Percentiles rank a stretch among this genome's conserved stretches.
phyloP scores from a whole-genome alignment of 1,139 yeast species.

The Magnusiomyces fungicola region DNA sequence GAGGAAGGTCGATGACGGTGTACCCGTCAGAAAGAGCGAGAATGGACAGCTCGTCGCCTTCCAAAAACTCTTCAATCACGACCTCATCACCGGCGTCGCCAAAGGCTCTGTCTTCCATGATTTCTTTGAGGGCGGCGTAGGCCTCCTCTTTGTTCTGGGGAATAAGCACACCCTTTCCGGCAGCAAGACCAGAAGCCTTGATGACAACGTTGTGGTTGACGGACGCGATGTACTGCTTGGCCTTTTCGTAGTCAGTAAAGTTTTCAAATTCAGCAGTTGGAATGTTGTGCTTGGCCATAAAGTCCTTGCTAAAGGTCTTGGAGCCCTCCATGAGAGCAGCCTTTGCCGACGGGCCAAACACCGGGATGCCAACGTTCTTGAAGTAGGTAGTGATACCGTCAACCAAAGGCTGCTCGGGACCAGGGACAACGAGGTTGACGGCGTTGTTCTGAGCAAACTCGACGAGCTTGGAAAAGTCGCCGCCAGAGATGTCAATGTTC shows the following conservation, averaged over 20 bases:
- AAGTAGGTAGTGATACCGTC: conserved; percentile 80
- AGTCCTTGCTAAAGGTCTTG: conserved; percentile 87
- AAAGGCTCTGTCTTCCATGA: conserved; percentile 85
- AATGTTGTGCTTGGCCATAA: conserved; percentile 84
- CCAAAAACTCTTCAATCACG: conserved; percentile 91
- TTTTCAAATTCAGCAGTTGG: conserved; percentile 90
- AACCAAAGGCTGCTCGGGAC: conserved; percentile 98
- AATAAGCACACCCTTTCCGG: conserved; percentile 96
- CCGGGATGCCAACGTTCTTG: conserved; percentile 75
- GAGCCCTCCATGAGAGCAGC: conserved; percentile 98
- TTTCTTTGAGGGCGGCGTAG: conserved; percentile 68
- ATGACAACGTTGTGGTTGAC: conserved; percentile 77
- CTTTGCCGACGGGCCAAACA: conserved; percentile 84
- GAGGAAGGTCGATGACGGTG: conserved; percentile 82
- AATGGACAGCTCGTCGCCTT: conserved; percentile 94
- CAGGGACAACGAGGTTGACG: conserved; percentile 80
- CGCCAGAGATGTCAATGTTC: conserved; percentile 59
- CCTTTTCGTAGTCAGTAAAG: conserved; percentile 69
- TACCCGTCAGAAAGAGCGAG: conserved; percentile 93
- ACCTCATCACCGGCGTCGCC: conserved; percentile 95
- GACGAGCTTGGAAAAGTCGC: conserved; percentile 33
- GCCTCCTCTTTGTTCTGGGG: conserved; percentile 86
- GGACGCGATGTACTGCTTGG: conserved; percentile 58
- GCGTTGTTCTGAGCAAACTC: conserved; percentile 63
- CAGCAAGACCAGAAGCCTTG: conserved; percentile 97